These are phyloP conservation scores for Didymella keratinophila DNA, from an alignment of 2,329 filamentous ascomycete genomes.

Conservation along the genomic window DNA sequence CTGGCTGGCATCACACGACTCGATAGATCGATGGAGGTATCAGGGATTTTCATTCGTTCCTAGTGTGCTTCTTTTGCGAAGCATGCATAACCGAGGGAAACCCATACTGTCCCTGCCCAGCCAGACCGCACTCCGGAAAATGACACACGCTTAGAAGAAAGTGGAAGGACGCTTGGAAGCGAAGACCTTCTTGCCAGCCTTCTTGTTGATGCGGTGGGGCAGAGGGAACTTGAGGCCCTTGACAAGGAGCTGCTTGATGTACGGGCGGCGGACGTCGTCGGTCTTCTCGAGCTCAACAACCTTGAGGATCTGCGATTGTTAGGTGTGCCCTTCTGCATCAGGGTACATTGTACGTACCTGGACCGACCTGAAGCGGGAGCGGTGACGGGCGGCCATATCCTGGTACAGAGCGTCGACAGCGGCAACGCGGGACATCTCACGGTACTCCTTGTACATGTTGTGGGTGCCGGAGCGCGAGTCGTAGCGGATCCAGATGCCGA, in stretches of 20 bases:
- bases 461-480: conserved; percentile 99
- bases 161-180: conserved; percentile 91
- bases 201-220: conserved; percentile 91
- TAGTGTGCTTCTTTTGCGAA: conserved; percentile 54
- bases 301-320: conserved; percentile 80
- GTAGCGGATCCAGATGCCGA: conserved; percentile 99
- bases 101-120: conserved; percentile 50
- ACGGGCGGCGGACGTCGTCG: conserved; percentile 94
- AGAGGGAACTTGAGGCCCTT: conserved; percentile 99
- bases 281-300: conserved; percentile 96
- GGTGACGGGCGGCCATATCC: conserved; percentile 99
- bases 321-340: neutral
- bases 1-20: conserved; percentile 34
- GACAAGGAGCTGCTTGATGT: conserved; percentile 97
- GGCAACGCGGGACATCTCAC: conserved; percentile 95
- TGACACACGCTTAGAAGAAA: conserved; percentile 80
- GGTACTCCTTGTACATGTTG: conserved; percentile 99
- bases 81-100: conserved; percentile 52
- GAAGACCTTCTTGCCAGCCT: conserved; percentile 88
- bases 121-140: conserved; percentile 51
- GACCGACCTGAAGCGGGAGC: conserved; percentile 96
- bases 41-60: conserved; percentile 55
- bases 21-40: conserved; percentile 42
- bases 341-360: conserved; percentile 72
- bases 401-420: conserved; percentile 98